A percentile compares a stretch with the other conserved stretches of the same genome.
phyloP scores from a whole-genome alignment of 1,284 basidiomycete genomes.

The Baeospora myosura region DNA sequence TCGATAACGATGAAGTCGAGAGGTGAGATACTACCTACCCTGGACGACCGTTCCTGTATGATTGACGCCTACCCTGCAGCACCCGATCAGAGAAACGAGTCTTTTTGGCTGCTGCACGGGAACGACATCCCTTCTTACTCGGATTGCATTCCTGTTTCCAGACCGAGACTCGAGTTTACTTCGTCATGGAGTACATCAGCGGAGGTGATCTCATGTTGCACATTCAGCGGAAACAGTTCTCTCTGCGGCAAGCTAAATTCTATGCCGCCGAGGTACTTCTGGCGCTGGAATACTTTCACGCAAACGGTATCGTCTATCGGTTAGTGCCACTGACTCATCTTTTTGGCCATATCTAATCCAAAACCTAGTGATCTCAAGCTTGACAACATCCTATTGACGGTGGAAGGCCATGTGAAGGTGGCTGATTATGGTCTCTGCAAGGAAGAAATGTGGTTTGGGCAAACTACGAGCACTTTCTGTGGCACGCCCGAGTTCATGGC shows the following conservation, averaged over 20 bases:
- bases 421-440: conserved; percentile 99
- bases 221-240: conserved; percentile 91
- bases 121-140: conserved; percentile 96
- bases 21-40: conserved; percentile 49
- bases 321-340: conserved; percentile 27
- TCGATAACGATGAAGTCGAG: conserved; percentile 99
- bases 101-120: conserved; percentile 91
- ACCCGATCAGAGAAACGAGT: conserved; percentile 99
- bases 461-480: conserved; percentile 98
- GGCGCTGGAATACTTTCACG: conserved; percentile 97
- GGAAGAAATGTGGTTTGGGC: conserved; percentile 97
- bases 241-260: conserved; percentile 95
- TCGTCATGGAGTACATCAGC: conserved; percentile 92
- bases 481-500: conserved; percentile 99
- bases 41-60: conserved; percentile 3
- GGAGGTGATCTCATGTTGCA: conserved; percentile 93
- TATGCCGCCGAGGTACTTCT: conserved; percentile 98
- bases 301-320: conserved; percentile 97
- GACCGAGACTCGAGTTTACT: conserved; percentile 96
- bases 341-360: conserved; percentile 11
- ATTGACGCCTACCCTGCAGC: conserved; percentile 33
- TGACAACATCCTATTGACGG: conserved; percentile 94
- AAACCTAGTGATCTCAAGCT: conserved; percentile 84
- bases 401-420: conserved; percentile 98
- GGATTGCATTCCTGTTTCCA: conserved; percentile 99